Base-by-base conservation (phyloP, 2,329 filamentous ascomycete genomes). In the Aspergillus novoparasiticus region DNA sequence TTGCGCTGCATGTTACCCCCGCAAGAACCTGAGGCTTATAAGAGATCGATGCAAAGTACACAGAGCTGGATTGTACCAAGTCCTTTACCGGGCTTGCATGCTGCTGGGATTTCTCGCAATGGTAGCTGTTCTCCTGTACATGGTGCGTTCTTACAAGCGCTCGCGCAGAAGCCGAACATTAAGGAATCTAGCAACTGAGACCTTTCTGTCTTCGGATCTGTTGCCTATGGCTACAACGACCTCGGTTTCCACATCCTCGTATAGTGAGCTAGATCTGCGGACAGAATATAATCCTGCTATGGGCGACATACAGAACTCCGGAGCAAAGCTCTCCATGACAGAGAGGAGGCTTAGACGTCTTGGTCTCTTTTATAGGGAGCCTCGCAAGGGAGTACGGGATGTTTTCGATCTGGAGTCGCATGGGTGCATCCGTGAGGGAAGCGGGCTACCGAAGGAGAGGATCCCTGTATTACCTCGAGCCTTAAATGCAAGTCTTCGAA, bases 401-500 rank as follows among this genome's bases (percentile, higher is more conserved):
- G 41, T 71, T 16, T 70, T 70, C 36, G 68, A 70, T 61, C 43
- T 69, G 16, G 67, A 69, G 56, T 60, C 68, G 28, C 34, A 66
- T 19, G 43, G 48, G 32, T 51, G 53, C 9, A 63, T 32, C 8
- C 45, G 36, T 12, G 51, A 48, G 34, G 32, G 19, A 6, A 48
- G 56, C 8, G 53, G 23, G 30, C 14, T 28, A 30, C 19, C 34
- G 19, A 41, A 28, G n/a, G 60, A 66, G 32, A 61, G 57, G 30
- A 54, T 69, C n/a, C 69, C 64, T 30, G 67, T 71, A 36, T 67
- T 71, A 43, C 68, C 69, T 36, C 65, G 66, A 57, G 69, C 68
- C 12, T 61, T 63, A 5, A 69, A 68, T 54, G 67, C 64, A 51
- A 71, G 57, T 19, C 43, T 69, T 16, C 63, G 64, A 14, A 57